Percentiles rank a stretch among this genome's conserved stretches.
These are phyloP conservation scores for Trichophaea hybrida DNA, from an alignment of 2,329 filamentous ascomycete species.

Conservation along the genomic window DNA sequence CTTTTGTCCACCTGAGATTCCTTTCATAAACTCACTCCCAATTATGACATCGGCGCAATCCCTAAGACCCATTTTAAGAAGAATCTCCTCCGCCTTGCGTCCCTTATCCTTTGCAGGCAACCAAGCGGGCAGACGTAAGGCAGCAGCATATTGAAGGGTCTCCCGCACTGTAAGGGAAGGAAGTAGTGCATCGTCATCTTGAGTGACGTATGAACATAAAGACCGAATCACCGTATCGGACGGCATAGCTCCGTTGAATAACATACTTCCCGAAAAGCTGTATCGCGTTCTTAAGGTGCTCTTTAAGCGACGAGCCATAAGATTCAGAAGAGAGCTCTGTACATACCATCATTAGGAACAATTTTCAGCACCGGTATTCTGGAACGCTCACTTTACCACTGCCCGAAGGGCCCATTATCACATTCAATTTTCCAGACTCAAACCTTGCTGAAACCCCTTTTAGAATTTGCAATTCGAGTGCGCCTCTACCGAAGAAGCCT, in stretches of 20 bases:
- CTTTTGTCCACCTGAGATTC: conserved; percentile 68
- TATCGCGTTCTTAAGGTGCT: conserved; percentile 50
- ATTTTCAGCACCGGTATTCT: neutral
- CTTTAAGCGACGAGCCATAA: conserved; percentile 54
- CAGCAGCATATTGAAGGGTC: conserved; percentile 56
- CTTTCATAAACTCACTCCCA: conserved; percentile 57
- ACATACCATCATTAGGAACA: neutral
- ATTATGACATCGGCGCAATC: conserved; percentile 64
- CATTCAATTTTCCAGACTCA: conserved; percentile 52
- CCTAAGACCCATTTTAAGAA: conserved; percentile 62
- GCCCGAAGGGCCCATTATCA: conserved; percentile 69
- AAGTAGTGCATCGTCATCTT: conserved; percentile 61
- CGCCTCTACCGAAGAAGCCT: conserved; percentile 37
- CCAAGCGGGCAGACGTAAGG: conserved; percentile 53
- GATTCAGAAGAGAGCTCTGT: conserved; percentile 45
- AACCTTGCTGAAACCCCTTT: conserved; percentile 54
- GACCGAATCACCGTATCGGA: conserved; percentile 55
- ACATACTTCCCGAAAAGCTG: conserved; percentile 45
- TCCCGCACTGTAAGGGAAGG: conserved; percentile 63
- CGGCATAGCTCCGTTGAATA: conserved; percentile 55
- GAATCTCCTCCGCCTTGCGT: conserved; percentile 52
- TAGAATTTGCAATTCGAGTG: conserved; percentile 40
- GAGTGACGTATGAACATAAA: conserved; percentile 61
- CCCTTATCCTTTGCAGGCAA: conserved; percentile 56
- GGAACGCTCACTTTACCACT: conserved; percentile 51